Base-by-base conservation (phyloP, 768 basidiomycete genomes). In the Naganishia friedmannii region DNA sequence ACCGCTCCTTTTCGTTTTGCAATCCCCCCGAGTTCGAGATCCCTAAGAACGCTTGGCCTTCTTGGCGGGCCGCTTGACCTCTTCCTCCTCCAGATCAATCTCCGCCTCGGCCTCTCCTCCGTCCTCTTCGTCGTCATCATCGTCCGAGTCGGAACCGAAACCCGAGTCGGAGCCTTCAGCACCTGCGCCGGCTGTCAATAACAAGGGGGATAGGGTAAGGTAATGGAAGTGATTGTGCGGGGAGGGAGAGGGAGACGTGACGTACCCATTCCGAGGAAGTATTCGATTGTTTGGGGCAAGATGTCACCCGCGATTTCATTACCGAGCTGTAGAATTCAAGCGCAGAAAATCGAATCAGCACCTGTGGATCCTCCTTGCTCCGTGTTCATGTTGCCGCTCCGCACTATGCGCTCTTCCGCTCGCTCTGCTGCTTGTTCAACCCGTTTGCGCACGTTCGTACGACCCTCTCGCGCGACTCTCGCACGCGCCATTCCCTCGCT, bases 301-400 rank as follows among this genome's bases (percentile, higher is more conserved):
- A 81, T 66, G 17, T 79, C 77, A 1, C 74, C 66, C 45, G 63
- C 69, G 28, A 80, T 56, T 21, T 73, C 66, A 2, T n/a, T 34
- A 8, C 78, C 77, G 70, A 78, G 48, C 78, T 79, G 66, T 4
- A 37, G 34, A n/a, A n/a, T n/a, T n/a, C n/a, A n/a, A n/a, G n/a
- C n/a, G n/a, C n/a, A n/a, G n/a, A n/a, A n/a, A n/a, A n/a, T n/a
- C n/a, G n/a, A n/a, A n/a, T n/a, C n/a, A n/a, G n/a, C n/a, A n/a
- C n/a, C n/a, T n/a, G n/a, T n/a, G n/a, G n/a, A n/a, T n/a, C n/a
- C n/a, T n/a, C n/a, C n/a, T n/a, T n/a, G n/a, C n/a, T n/a, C n/a
- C n/a, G n/a, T n/a, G n/a, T n/a, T n/a, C n/a, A n/a, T n/a, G n/a
- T n/a, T n/a, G n/a, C n/a, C n/a, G n/a, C n/a, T n/a, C n/a, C n/a